Percentiles rank a stretch among this genome's conserved stretches.
Conservation (phyloP, 257 asterid species). For the Nicotiana tabacum region DNA sequence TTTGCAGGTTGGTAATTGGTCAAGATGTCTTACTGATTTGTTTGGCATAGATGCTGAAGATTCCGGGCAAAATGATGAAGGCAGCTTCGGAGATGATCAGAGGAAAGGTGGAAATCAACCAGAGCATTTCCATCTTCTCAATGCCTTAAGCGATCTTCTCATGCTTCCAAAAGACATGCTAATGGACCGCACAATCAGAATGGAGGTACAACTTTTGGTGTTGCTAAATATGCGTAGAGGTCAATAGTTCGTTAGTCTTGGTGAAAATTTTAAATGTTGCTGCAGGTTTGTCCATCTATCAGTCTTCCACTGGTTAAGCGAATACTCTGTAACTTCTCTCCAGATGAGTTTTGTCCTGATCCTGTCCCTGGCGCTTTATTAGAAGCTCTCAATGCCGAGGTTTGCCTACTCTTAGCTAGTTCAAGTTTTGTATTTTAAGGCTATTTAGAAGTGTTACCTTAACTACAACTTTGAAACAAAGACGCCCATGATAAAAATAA, state of each 20-base stretch:
- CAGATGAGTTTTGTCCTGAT: constrained; percentile 97
- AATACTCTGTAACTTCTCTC: constrained; percentile 88
- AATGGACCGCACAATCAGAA: constrained; percentile 69
- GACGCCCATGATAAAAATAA: not conserved
- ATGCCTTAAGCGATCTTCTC: constrained; percentile 78
- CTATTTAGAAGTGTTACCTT: not conserved
- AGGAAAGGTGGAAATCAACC: constrained; percentile 32
- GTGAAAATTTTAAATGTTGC: not conserved
- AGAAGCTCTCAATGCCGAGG: constrained; percentile 97
- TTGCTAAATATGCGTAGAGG: not conserved
- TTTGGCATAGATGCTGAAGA: constrained; percentile 49
- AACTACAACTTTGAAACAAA: not conserved
- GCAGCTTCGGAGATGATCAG: constrained; percentile 26
- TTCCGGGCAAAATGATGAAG: constrained; percentile 21
- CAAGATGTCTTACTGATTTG: constrained; percentile 61
- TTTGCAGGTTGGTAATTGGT: constrained; percentile 83
- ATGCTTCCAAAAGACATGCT: constrained; percentile 99
- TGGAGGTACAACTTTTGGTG: constrained; percentile 51
- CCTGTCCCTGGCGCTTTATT: constrained; percentile 86
- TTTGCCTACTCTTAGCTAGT: constrained; percentile 18
- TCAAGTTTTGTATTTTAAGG: not conserved
- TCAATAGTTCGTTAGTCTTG: not conserved
- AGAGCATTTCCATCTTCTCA: constrained; percentile 70
- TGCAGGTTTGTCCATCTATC: constrained; percentile 83
- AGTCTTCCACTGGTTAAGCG: constrained; percentile 76